A percentile compares a stretch with the other conserved stretches of the same genome.
These are phyloP conservation scores for Nitzschia sp. DNA, from an alignment of 108 stramenopile genomes.

Conservation along the genomic window DNA sequence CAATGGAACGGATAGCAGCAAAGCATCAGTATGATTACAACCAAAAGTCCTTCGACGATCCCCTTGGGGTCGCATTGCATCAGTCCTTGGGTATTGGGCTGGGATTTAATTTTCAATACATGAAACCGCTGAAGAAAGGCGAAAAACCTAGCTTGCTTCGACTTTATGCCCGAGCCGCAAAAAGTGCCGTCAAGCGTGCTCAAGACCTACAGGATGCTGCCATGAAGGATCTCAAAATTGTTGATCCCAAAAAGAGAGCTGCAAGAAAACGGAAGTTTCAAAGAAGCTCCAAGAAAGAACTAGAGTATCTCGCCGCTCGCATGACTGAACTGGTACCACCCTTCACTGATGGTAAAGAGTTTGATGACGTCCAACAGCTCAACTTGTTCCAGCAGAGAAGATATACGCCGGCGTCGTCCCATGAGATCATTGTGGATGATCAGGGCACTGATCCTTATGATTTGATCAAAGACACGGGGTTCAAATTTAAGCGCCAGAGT, in stretches of 20 bases:
- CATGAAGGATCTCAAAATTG: conserved; percentile 1
- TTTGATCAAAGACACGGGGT: too few relatives aligned
- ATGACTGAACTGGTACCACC: conserved; percentile 37
- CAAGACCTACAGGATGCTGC: conserved; percentile 32
- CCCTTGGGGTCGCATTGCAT: conserved; percentile 80
- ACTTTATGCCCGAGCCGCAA: conserved; percentile 75
- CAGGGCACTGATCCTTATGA: too few relatives aligned
- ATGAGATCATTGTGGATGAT: too few relatives aligned
- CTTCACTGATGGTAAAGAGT: too few relatives aligned
- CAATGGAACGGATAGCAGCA: conserved; percentile 38
- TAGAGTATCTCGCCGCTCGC: conserved; percentile 24
- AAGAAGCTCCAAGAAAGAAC: conserved; percentile 23
- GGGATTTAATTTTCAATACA: conserved; percentile 76
- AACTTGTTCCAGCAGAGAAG: too few relatives aligned
- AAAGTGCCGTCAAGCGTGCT: conserved; percentile 70
- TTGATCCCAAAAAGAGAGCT: conserved; percentile 17
- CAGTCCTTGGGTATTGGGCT: conserved; percentile 79
- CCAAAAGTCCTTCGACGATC: conserved; percentile 42
- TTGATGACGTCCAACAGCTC: too few relatives aligned
- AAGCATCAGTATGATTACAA: conserved; percentile 46
- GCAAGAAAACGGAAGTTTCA: conserved; percentile 4
- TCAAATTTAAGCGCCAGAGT: too few relatives aligned
- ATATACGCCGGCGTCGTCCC: too few relatives aligned
- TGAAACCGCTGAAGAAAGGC: conserved; percentile 21
- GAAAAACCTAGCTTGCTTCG: conserved; percentile 56